Percentiles rank a stretch among this genome's conserved stretches.
phyloP scores from a whole-genome alignment of 2,329 filamentous ascomycete genomes.

The Fusarium sp. region DNA sequence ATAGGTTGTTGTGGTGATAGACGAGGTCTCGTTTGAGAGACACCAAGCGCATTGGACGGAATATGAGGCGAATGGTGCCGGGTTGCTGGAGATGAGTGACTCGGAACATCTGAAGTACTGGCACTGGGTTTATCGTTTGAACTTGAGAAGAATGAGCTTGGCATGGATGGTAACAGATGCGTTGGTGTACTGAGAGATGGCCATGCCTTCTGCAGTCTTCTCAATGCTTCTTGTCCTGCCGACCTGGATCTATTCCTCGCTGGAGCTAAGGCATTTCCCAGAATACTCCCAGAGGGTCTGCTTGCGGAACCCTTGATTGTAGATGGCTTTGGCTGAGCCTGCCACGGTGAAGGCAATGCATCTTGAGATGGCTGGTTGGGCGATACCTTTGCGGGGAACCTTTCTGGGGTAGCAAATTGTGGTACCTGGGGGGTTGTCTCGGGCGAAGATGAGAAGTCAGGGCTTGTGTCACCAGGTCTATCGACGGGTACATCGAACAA shows the following conservation, averaged over 20 bases:
- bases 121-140: constrained; percentile 46
- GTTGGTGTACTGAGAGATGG: constrained; percentile 58
- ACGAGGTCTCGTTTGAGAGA: constrained; percentile 21
- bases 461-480: constrained; percentile 39
- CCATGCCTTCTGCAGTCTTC: constrained; percentile 65
- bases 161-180: constrained; percentile 56
- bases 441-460: constrained; percentile 35
- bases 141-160: constrained; percentile 54
- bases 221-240: constrained; percentile 67
- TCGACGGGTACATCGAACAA: constrained; percentile 43
- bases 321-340: constrained; percentile 38
- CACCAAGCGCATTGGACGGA: constrained; percentile 1
- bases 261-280: constrained; percentile 61
- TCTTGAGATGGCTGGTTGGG: constrained; percentile 7
- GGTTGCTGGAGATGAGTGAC: constrained; percentile 11
- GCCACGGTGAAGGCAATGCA: constrained; percentile 47
- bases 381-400: constrained; percentile 5
- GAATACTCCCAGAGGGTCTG: constrained; percentile 45
- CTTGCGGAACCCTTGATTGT: constrained; percentile 30
- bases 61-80: constrained; percentile 3
- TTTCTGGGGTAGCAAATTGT: constrained; percentile 9
- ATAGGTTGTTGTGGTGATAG: constrained; percentile 21
- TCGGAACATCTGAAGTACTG: background rate
- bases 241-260: constrained; percentile 64
- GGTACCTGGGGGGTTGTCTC: constrained; percentile 21